Evolutionary conservation across 352 stramenopile species (phyloP).

Genomic region (Elongisporangium prolatum): DNA sequence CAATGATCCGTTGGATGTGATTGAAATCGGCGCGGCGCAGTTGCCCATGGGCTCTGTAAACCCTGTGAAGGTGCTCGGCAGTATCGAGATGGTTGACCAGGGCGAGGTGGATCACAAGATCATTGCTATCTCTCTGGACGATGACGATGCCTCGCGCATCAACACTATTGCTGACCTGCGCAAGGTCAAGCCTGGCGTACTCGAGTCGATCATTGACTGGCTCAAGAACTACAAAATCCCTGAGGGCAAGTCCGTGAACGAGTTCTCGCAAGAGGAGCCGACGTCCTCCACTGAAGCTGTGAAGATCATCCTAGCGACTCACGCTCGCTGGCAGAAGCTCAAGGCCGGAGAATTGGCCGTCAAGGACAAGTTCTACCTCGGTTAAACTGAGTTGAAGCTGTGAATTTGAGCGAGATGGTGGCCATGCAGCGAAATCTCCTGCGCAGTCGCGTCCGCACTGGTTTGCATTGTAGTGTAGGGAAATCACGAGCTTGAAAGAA

Average conservation of each 20-base stretch:
- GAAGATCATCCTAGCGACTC: conserved; percentile 59
- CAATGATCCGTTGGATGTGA: conserved; percentile 99
- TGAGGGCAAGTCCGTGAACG: conserved; percentile 95
- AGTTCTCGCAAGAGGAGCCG: conserved; percentile 79
- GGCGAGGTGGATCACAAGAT: conserved; percentile 99
- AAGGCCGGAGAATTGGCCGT: conserved; percentile 49
- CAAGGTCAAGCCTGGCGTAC: conserved; percentile 86
- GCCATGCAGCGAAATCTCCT: not conserved
- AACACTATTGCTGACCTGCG: conserved; percentile 89
- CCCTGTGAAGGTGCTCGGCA: conserved; percentile 96
- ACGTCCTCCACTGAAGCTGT: conserved; percentile 48
- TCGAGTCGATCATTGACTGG: conserved; percentile 92
- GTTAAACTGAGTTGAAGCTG: conserved; percentile 6
- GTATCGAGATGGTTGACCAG: conserved; percentile 97
- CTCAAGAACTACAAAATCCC: conserved; percentile 99
- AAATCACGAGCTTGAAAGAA: not conserved
- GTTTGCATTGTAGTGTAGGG: not conserved
- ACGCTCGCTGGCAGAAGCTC: conserved; percentile 71
- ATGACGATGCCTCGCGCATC: conserved; percentile 86
- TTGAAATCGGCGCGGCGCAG: conserved; percentile 92
- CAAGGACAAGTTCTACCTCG: conserved; percentile 67
- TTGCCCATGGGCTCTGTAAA: conserved; percentile 94
- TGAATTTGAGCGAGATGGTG: not conserved
- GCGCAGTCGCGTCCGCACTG: not conserved
- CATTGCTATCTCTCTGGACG: conserved; percentile 89